Percentiles rank a stretch among this genome's conserved stretches.
phyloP scores from a whole-genome alignment of 331 rosid species.

The Acacia concinna region DNA sequence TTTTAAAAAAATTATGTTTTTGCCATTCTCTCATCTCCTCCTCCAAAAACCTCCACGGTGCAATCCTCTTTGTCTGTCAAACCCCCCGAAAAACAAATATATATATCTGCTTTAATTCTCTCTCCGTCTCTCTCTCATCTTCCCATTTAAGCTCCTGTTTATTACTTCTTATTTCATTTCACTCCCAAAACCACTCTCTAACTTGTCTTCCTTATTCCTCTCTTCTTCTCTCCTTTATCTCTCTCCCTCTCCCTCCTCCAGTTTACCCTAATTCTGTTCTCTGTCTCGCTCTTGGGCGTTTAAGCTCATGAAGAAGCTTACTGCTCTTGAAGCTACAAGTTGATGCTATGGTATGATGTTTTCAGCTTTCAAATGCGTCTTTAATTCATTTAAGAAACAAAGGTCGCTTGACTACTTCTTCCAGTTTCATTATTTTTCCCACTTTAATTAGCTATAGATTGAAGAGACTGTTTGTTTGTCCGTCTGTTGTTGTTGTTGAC shows the following conservation, averaged over 20 bases:
- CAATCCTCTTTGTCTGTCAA: slow-evolving; percentile 34
- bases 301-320: slow-evolving; percentile 12
- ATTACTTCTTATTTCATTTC: slow-evolving; percentile 48
- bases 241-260: background rate
- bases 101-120: background rate
- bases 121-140: background rate
- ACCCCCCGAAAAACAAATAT: background rate
- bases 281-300: slow-evolving; percentile 16
- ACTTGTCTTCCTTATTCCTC: slow-evolving; percentile 4
- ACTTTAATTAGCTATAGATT: background rate
- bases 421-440: slow-evolving; percentile 25
- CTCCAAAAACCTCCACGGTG: slow-evolving; percentile 31
- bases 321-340: background rate
- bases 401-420: background rate
- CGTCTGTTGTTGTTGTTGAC: slow-evolving; percentile 3
- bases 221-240: background rate
- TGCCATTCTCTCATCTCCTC: slow-evolving; percentile 21
- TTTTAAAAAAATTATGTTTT: background rate
- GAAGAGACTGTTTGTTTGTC: slow-evolving; percentile 23
- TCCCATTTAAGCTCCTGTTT: slow-evolving; percentile 42
- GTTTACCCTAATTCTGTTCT: slow-evolving; percentile 27
- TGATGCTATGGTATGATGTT: background rate
- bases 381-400: background rate
- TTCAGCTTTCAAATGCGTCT: background rate
- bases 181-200: slow-evolving; percentile 24